These are phyloP conservation scores for Saksenaea vasiformis DNA, from an alignment of 371 early-diverging fungal genomes.

Conservation along the genomic window DNA sequence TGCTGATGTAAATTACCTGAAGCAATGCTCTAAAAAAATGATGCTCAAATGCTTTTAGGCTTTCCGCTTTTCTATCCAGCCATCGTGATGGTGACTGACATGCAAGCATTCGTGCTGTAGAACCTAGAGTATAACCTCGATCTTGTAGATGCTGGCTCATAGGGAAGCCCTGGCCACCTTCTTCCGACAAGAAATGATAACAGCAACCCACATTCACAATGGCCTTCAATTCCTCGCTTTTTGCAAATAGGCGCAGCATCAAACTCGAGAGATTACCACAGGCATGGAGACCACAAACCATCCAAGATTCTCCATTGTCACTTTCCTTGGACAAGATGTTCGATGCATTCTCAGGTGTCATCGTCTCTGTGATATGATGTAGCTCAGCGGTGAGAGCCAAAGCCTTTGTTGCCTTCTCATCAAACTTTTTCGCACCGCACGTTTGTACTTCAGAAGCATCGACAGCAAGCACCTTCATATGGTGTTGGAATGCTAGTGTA, in stretches of 20 bases:
- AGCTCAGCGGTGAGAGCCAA: conserved; percentile 18
- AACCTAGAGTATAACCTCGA: conserved; percentile 52
- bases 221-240: conserved; percentile 56
- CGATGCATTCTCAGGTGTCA: conserved; percentile 52
- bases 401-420: conserved; percentile 51
- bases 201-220: conserved; percentile 88
- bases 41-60: conserved; percentile 65
- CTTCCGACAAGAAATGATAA: conserved; percentile 73
- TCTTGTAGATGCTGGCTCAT: conserved; percentile 46
- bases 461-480: conserved; percentile 76
- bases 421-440: conserved; percentile 73
- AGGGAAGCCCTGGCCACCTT: conserved; percentile 62
- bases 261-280: conserved; percentile 84
- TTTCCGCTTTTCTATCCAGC: conserved; percentile 56
- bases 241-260: conserved; percentile 71
- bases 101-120: conserved; percentile 78
- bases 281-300: conserved; percentile 84
- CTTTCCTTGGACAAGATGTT: conserved; percentile 34
- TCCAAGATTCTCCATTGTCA: conserved; percentile 46
- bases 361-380: conserved; percentile 56
- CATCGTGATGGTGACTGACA: conserved; percentile 86
- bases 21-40: conserved; percentile 79
- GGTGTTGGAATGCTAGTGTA: conserved; percentile 69
- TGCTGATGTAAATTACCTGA: conserved; percentile 27
- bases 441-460: conserved; percentile 80